These are phyloP conservation scores for Leccinum olivaceopallidum DNA, from an alignment of 768 basidiomycete genomes.

Conservation along the genomic window DNA sequence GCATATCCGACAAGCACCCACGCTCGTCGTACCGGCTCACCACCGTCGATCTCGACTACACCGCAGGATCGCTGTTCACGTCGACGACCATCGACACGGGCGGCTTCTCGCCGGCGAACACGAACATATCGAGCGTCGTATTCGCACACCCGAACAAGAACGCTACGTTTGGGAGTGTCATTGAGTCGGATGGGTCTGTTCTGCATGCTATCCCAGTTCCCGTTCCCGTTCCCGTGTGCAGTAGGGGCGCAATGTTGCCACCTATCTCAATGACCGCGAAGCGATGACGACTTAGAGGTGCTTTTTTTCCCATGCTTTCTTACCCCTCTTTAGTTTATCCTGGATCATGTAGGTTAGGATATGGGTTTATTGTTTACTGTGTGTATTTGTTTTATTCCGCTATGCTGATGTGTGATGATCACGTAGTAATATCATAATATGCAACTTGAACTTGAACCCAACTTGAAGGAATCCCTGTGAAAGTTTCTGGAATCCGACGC, in stretches of 20 bases:
- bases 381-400: not conserved
- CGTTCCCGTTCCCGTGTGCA: not conserved
- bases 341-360: not conserved
- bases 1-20: slow-evolving; percentile 1
- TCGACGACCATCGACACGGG: not conserved
- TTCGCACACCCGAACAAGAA: not conserved
- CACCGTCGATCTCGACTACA: slow-evolving; percentile 25
- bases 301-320: not conserved
- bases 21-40: slow-evolving; percentile 19
- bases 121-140: slow-evolving; percentile 8
- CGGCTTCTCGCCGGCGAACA: not conserved
- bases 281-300: not conserved
- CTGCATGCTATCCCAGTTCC: not conserved
- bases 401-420: not conserved
- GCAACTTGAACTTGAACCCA: not conserved
- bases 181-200: not conserved
- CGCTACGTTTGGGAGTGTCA: not conserved
- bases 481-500: no score
- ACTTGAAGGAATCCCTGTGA: no score
- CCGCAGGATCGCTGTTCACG: slow-evolving; percentile 4
- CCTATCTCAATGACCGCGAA: not conserved
- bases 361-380: not conserved
- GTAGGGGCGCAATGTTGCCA: not conserved
- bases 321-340: not conserved
- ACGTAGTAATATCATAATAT: not conserved